Percentiles rank a stretch among this genome's conserved stretches.
Evolutionary conservation across 805 yeast genomes (phyloP).

Genomic region (Yamadazyma endophytica): DNA sequence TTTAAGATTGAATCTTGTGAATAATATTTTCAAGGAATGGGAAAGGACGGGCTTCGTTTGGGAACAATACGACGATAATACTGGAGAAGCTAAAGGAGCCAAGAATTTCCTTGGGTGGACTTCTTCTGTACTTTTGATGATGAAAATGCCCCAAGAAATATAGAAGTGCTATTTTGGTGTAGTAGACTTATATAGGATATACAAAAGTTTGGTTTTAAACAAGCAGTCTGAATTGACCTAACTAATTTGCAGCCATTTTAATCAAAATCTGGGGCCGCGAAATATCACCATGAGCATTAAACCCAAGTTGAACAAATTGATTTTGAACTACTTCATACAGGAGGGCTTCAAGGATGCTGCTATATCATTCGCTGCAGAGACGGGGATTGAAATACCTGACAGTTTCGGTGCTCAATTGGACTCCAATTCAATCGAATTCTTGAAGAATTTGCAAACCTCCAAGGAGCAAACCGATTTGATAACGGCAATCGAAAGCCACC

Average conservation of each 20-base stretch:
- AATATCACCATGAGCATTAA: slow-evolving; percentile 11
- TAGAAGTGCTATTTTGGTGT: slow-evolving; percentile 13
- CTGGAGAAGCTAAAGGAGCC: slow-evolving; percentile 77
- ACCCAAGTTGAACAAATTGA: slow-evolving; percentile 45
- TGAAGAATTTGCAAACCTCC: slow-evolving; percentile 1
- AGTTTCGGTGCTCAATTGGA: slow-evolving; percentile 2
- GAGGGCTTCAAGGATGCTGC: slow-evolving; percentile 78
- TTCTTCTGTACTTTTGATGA: slow-evolving; percentile 69
- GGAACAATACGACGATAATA: slow-evolving; percentile 82
- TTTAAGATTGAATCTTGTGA: slow-evolving; percentile 63
- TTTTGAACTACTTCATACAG: slow-evolving; percentile 69
- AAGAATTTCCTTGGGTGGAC: slow-evolving; percentile 96
- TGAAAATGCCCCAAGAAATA: slow-evolving; percentile 77
- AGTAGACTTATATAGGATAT: not conserved
- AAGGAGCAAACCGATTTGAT: slow-evolving; percentile 1
- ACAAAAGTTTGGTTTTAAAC: not conserved
- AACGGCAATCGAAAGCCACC: not conserved
- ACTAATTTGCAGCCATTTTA: not conserved
- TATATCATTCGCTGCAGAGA: slow-evolving; percentile 54
- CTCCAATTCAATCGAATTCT: slow-evolving; percentile 5
- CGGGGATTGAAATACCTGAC: slow-evolving; percentile 26
- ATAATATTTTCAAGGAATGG: slow-evolving; percentile 70
- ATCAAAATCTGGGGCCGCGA: not conserved
- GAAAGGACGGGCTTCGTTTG: slow-evolving; percentile 73
- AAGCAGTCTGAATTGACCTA: too few species aligned